Percentiles rank a stretch among this genome's conserved stretches.
Conservation (phyloP, 345 rosid species). For the Cardiospermum halicacabum region DNA sequence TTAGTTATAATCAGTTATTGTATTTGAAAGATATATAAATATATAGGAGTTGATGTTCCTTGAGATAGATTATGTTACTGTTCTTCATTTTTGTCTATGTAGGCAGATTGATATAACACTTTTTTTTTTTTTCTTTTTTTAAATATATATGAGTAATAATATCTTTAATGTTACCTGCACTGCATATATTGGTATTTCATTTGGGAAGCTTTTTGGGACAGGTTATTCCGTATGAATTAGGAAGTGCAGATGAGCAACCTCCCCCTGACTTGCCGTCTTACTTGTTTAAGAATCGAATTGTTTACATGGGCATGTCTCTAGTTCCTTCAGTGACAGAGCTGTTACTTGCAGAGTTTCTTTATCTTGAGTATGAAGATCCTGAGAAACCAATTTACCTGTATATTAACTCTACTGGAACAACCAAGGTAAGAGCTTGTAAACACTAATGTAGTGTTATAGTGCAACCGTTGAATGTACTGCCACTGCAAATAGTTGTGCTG, state of each 20-base stretch:
- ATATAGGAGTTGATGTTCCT: too few relatives aligned
- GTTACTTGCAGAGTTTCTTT: conserved; percentile 79
- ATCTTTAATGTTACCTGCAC: neutral
- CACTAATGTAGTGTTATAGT: too few relatives aligned
- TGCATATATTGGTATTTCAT: neutral
- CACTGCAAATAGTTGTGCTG: neutral
- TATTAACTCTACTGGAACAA: conserved; percentile 93
- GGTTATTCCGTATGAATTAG: conserved; percentile 79
- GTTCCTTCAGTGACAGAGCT: conserved; percentile 90
- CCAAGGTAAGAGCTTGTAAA: conserved; percentile 54
- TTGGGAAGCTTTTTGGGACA: conserved; percentile 20
- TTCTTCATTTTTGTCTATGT: too few relatives aligned
- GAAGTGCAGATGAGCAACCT: conserved; percentile 83
- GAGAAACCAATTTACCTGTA: conserved; percentile 86
- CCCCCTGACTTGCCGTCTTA: conserved; percentile 92
- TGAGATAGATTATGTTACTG: too few relatives aligned
- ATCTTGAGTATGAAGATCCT: conserved; percentile 78
- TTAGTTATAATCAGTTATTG: too few relatives aligned
- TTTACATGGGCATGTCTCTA: conserved; percentile 93
- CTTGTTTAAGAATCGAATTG: conserved; percentile 72
- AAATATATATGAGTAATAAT: too few relatives aligned
- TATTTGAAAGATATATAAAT: too few relatives aligned
- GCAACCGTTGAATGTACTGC: too few relatives aligned
- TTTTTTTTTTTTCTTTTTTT: too few relatives aligned
- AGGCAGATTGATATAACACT: too few relatives aligned